A percentile compares a stretch with the other conserved stretches of the same genome.
These are phyloP conservation scores for Neurospora tetraspora DNA, from an alignment of 495 filamentous ascomycete genomes.

Conservation along the genomic window DNA sequence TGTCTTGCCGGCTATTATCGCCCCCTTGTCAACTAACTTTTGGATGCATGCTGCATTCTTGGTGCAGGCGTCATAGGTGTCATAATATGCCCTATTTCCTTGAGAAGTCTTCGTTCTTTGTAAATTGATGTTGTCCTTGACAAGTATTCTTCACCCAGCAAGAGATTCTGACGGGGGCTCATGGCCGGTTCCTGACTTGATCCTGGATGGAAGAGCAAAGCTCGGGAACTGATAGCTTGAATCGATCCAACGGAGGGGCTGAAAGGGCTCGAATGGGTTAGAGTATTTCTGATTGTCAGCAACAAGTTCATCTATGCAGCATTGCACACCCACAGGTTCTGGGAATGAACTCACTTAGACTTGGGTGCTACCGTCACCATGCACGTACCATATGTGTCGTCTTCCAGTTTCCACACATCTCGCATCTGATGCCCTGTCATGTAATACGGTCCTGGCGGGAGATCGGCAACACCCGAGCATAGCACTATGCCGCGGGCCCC, in stretches of 20 bases:
- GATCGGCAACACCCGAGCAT: neutral
- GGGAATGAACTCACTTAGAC: neutral
- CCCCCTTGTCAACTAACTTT: slow-evolving; percentile 47
- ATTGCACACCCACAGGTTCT: neutral
- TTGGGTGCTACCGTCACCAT: neutral
- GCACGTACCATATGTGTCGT: neutral
- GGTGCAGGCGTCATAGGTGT: slow-evolving; percentile 38
- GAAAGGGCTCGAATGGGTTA: neutral
- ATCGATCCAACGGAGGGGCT: neutral
- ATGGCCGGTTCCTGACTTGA: neutral
- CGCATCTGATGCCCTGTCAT: neutral
- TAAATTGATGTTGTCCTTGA: slow-evolving; percentile 56
- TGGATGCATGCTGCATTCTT: slow-evolving; percentile 40
- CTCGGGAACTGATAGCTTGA: neutral
- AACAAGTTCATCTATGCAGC: neutral
- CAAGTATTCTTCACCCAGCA: slow-evolving; percentile 1
- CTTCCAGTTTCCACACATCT: neutral
- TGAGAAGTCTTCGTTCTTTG: slow-evolving; percentile 43
- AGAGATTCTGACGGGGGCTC: neutral
- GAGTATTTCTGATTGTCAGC: neutral
- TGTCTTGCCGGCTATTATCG: slow-evolving; percentile 48
- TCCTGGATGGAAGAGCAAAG: neutral
- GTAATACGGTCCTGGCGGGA: neutral
- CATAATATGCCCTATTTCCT: slow-evolving; percentile 47
- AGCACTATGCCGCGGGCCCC: neutral